phyloP scores from a whole-genome alignment of 2,329 filamentous ascomycete genomes.

The Pyrenochaeta sp. region DNA sequence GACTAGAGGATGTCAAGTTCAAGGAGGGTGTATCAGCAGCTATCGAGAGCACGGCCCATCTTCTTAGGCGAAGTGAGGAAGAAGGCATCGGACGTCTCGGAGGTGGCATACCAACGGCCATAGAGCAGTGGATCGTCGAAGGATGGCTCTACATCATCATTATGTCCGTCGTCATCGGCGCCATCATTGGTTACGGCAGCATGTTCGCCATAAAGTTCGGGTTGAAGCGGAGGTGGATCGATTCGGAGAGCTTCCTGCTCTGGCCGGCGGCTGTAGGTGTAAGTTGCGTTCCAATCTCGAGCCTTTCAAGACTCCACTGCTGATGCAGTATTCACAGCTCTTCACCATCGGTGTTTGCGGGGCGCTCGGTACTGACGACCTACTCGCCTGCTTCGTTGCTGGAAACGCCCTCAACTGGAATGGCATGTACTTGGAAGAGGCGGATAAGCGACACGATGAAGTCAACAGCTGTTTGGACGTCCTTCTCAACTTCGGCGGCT shows the following conservation, averaged over 20 bases:
- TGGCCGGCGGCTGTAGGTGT: conserved; percentile 57
- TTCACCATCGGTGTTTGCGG: conserved; percentile 68
- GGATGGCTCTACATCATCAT: conserved; percentile 68
- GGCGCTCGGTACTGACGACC: conserved; percentile 65
- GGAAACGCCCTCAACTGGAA: conserved; percentile 70
- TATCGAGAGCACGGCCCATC: background rate
- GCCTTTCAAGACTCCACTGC: too few species aligned
- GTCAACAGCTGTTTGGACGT: conserved; percentile 68
- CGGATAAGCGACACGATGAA: conserved; percentile 65
- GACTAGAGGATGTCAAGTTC: conserved; percentile 39
- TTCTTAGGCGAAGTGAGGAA: conserved; percentile 18
- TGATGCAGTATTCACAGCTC: too few species aligned
- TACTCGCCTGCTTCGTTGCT: conserved; percentile 68
- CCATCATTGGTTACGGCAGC: conserved; percentile 58
- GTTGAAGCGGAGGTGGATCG: conserved; percentile 58
- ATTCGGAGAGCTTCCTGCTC: conserved; percentile 62
- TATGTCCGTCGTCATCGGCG: conserved; percentile 62
- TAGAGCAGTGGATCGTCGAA: conserved; percentile 67
- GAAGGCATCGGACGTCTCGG: conserved; percentile 62
- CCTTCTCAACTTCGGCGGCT: conserved; percentile 67
- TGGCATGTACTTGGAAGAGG: conserved; percentile 64
- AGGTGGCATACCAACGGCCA: conserved; percentile 61
- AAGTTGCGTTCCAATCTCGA: too few species aligned
- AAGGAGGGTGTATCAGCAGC: conserved; percentile 17
- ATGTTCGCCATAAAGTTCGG: conserved; percentile 57